Evolutionary conservation across 352 stramenopile species (phyloP), one percentile per base, ranked within the genome.

Genomic region (Thraustochytrium striatum): DNA sequence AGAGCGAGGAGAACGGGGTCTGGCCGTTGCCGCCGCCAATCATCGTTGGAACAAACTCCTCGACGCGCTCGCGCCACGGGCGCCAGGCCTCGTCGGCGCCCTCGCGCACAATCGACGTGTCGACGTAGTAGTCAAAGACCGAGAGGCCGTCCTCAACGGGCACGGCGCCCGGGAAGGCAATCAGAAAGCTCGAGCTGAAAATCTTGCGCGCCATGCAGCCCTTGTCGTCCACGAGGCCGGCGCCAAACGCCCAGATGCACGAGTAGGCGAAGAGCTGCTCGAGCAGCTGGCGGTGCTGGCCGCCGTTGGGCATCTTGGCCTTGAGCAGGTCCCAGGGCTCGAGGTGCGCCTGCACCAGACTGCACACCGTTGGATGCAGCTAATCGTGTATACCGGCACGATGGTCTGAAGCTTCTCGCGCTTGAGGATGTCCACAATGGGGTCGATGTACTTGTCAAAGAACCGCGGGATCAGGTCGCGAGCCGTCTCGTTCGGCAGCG

Each of bases 1-100:
- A 96, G 33, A 99, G 94, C 44, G 94, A 89, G 70, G 91, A 96
- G 87, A 99, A 99, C 2, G 94, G 91, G 33, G 92, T 97, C 78
- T 98, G 91, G 0, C 91, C 93, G 5, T 91, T 87, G 0, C 88
- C 90, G 58, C 93, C 94, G 19, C 95, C 95, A 82, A 98, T 98
- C 32, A 90, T 87, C 0, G 92, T 87, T 0, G 93, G 89, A 7
- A 86, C 80, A 78, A 96, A 97, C 78, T 93, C 92, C 19, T 93
- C 91, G 1, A 89, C 84, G 47, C 83, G 41, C 25, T 83, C 79
- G 21, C 88, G 89, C 95, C 95, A 99, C 75, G 89, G 91, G 41
- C 96, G 88, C 73, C 97, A 97, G 44, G 95, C 70, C 38, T 79
- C 69, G 8, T 79, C 69, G 30, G 69, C 47, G 1, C 73, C 47